These are phyloP conservation scores for Penicillium verhagenii DNA, from an alignment of 495 filamentous ascomycete genomes.

Conservation along the genomic window DNA sequence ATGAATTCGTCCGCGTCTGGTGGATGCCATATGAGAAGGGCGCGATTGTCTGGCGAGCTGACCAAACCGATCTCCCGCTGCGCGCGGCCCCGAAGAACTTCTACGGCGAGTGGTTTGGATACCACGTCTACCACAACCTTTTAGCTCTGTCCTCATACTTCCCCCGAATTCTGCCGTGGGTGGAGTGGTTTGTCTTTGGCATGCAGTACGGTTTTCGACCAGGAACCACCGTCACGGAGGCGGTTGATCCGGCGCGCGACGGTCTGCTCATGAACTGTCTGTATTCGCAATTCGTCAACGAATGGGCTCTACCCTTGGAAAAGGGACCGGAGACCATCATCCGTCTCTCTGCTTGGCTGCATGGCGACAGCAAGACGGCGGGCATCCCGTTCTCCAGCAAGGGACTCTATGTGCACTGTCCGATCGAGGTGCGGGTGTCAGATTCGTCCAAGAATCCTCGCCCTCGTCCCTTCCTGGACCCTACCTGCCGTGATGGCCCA, in stretches of 20 bases:
- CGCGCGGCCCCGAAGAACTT: slow-evolving; percentile 56
- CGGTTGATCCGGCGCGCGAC: slow-evolving; percentile 73
- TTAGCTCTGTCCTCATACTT: slow-evolving; percentile 75
- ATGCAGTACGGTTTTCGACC: slow-evolving; percentile 86
- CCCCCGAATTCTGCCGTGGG: slow-evolving; percentile 74
- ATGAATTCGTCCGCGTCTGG: slow-evolving; percentile 92
- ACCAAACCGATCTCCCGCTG: slow-evolving; percentile 60
- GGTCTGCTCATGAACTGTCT: slow-evolving; percentile 95
- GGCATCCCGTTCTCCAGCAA: slow-evolving; percentile 77
- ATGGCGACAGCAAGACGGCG: slow-evolving; percentile 54
- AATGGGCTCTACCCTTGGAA: slow-evolving; percentile 91
- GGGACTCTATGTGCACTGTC: slow-evolving; percentile 85
- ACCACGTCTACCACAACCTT: slow-evolving; percentile 84
- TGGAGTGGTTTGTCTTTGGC: slow-evolving; percentile 94
- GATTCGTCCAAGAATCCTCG: slow-evolving; percentile 60
- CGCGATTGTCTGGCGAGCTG: slow-evolving; percentile 84
- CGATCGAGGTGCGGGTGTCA: slow-evolving; percentile 86
- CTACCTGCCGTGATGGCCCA: slow-evolving; percentile 60
- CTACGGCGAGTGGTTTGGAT: slow-evolving; percentile 79
- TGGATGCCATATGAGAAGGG: slow-evolving; percentile 91
- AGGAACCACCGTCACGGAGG: slow-evolving; percentile 62
- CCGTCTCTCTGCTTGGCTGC: slow-evolving; percentile 82
- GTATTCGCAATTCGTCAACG: slow-evolving; percentile 95
- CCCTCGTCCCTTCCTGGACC: slow-evolving; percentile 78
- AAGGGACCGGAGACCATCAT: slow-evolving; percentile 85